Evolutionary conservation across 257 asterid species (phyloP).

Genomic region (Cynanchum wilfordii): DNA sequence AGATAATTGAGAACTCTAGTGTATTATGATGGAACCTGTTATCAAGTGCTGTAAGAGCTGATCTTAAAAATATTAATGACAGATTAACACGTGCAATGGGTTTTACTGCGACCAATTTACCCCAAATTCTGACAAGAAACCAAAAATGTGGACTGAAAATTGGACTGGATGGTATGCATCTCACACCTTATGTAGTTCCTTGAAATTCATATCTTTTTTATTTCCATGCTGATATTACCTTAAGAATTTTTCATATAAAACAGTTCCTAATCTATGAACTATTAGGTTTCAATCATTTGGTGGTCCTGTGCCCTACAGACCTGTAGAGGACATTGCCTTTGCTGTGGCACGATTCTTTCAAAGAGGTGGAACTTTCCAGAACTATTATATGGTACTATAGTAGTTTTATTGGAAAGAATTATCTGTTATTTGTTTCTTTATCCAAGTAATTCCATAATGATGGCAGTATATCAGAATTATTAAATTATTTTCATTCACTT

Average conservation of each 20-base stretch:
- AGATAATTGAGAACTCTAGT: not conserved
- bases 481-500: not conserved
- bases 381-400: conserved; percentile 79
- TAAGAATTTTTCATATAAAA: not conserved
- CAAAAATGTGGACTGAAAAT: conserved; percentile 95
- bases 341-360: conserved; percentile 89
- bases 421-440: not conserved
- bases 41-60: not conserved
- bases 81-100: conserved; percentile 96
- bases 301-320: conserved; percentile 68
- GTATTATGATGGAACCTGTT: not conserved
- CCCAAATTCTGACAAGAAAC: conserved; percentile 66
- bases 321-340: conserved; percentile 83
- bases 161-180: conserved; percentile 87
- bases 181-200: not conserved
- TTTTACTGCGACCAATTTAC: conserved; percentile 90
- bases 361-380: conserved; percentile 88
- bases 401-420: not conserved
- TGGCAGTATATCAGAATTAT: not conserved
- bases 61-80: conserved; percentile 10
- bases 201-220: not conserved
- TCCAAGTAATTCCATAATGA: not conserved
- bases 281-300: conserved; percentile 78
- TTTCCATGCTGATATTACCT: conserved; percentile 1
- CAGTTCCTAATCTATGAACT: not conserved